Evolutionary conservation across 2,329 filamentous ascomycete species (phyloP).

Genomic region (Rosellinia necatrix): DNA sequence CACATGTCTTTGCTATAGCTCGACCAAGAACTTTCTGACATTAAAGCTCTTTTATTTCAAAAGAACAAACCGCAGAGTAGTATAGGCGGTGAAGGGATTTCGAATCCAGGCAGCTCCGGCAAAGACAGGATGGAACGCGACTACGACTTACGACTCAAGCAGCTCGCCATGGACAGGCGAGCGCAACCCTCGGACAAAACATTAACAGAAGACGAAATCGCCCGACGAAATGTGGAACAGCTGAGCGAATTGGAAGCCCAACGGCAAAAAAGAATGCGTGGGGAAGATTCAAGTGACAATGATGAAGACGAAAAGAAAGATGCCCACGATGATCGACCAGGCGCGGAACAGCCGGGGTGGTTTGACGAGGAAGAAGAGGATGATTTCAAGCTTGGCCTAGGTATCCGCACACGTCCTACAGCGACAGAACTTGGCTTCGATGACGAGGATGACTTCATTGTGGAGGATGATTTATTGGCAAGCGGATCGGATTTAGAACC

Average conservation of each 20-base stretch:
- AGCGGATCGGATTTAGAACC: slow-evolving; percentile 74
- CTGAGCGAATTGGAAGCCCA: slow-evolving; percentile 83
- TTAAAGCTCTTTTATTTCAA: slow-evolving; percentile 72
- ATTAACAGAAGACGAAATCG: slow-evolving; percentile 87
- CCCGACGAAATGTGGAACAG: slow-evolving; percentile 74
- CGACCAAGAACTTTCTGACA: slow-evolving; percentile 78
- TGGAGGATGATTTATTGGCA: slow-evolving; percentile 87
- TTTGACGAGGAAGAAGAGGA: slow-evolving; percentile 54
- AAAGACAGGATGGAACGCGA: slow-evolving; percentile 77
- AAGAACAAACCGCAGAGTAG: slow-evolving; percentile 45
- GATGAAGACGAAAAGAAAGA: slow-evolving; percentile 44
- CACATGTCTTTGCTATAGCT: slow-evolving; percentile 57
- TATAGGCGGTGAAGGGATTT: slow-evolving; percentile 31
- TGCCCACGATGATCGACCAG: background rate
- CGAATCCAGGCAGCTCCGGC: slow-evolving; percentile 57
- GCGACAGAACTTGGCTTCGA: slow-evolving; percentile 74
- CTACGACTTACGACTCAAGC: slow-evolving; percentile 82
- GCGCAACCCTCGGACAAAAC: slow-evolving; percentile 85
- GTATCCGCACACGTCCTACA: slow-evolving; percentile 61
- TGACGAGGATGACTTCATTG: slow-evolving; percentile 91
- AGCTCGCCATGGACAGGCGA: slow-evolving; percentile 82
- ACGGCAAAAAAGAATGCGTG: slow-evolving; percentile 83
- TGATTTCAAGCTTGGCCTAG: slow-evolving; percentile 63
- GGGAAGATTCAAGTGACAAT: slow-evolving; percentile 59
- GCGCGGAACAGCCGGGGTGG: background rate